phyloP scores from a whole-genome alignment of 345 rosid species.

The Physaria fendleri region DNA sequence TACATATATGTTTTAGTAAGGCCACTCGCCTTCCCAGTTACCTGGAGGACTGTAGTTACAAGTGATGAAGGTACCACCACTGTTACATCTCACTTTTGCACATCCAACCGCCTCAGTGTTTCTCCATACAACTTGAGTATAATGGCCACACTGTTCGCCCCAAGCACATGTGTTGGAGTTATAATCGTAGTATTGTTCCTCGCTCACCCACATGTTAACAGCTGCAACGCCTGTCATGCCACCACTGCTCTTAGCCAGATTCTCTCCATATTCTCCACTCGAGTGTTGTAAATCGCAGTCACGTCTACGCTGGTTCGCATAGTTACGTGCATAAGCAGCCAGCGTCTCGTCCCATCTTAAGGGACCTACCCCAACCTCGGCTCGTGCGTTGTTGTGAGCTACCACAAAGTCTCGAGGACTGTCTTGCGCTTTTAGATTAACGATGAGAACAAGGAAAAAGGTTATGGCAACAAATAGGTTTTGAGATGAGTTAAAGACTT shows the following conservation, averaged over 20 bases:
- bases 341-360: slow-evolving; percentile 40
- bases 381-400: slow-evolving; percentile 49
- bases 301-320: slow-evolving; percentile 27
- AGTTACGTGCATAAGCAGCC: slow-evolving; percentile 39
- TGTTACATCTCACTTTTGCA: slow-evolving; percentile 53
- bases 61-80: slow-evolving; percentile 39
- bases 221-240: slow-evolving; percentile 36
- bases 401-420: slow-evolving; percentile 34
- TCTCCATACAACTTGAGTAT: slow-evolving; percentile 70
- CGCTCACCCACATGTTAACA: slow-evolving; percentile 50
- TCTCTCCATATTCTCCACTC: slow-evolving; percentile 49
- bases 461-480: slow-evolving; percentile 9
- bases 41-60: slow-evolving; percentile 64
- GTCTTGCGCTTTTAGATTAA: slow-evolving; percentile 33
- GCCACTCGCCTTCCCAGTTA: slow-evolving; percentile 38
- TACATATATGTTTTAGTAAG: slow-evolving; percentile 20
- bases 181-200: slow-evolving; percentile 45
- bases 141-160: slow-evolving; percentile 44
- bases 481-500: neutral
- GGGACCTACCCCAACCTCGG: slow-evolving; percentile 38
- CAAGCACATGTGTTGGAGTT: slow-evolving; percentile 38
- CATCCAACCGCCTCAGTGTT: slow-evolving; percentile 48
- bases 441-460: slow-evolving; percentile 14
- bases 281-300: slow-evolving; percentile 46
- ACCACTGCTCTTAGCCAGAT: slow-evolving; percentile 44